phyloP scores from a whole-genome alignment of 176 grass and related monocot species.

The Ampelocalamus luodianensis region DNA sequence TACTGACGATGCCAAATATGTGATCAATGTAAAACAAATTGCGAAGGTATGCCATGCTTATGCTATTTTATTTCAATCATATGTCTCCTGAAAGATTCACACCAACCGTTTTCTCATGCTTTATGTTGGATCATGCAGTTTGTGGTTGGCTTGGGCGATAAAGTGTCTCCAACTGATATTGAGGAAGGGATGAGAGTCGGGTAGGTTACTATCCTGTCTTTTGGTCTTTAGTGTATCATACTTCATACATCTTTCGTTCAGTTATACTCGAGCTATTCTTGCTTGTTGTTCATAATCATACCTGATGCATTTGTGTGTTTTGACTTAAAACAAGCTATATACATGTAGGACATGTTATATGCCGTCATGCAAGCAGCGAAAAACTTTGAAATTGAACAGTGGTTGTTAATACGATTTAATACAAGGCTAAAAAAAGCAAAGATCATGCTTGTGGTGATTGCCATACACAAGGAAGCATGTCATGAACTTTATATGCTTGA shows the following conservation, averaged over 20 bases:
- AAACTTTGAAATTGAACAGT: background rate
- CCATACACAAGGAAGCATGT: background rate
- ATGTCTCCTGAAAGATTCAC: background rate
- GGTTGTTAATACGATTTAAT: background rate
- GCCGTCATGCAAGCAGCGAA: background rate
- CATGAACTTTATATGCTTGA: slow-evolving; percentile 1
- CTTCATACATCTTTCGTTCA: background rate
- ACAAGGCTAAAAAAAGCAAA: background rate
- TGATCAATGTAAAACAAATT: slow-evolving; percentile 99
- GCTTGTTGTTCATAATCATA: background rate
- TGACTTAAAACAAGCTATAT: background rate
- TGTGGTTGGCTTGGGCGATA: slow-evolving; percentile 91
- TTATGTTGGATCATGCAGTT: slow-evolving; percentile 60
- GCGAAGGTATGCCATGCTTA: slow-evolving; percentile 65
- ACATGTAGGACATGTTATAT: slow-evolving; percentile 1
- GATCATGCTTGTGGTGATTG: background rate
- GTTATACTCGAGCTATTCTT: background rate
- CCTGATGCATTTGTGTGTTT: slow-evolving; percentile 3
- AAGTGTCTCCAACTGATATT: slow-evolving; percentile 94
- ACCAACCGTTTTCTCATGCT: slow-evolving; percentile 16
- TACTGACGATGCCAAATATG: slow-evolving; percentile 92
- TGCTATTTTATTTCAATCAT: slow-evolving; percentile 16
- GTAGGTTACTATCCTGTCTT: slow-evolving; percentile 49
- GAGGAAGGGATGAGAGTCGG: slow-evolving; percentile 97
- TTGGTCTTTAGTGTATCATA: background rate